A percentile compares a stretch with the other conserved stretches of the same genome.
These are phyloP conservation scores for Cercospora nicotianae DNA, from an alignment of 2,329 filamentous ascomycete genomes.

Conservation along the genomic window DNA sequence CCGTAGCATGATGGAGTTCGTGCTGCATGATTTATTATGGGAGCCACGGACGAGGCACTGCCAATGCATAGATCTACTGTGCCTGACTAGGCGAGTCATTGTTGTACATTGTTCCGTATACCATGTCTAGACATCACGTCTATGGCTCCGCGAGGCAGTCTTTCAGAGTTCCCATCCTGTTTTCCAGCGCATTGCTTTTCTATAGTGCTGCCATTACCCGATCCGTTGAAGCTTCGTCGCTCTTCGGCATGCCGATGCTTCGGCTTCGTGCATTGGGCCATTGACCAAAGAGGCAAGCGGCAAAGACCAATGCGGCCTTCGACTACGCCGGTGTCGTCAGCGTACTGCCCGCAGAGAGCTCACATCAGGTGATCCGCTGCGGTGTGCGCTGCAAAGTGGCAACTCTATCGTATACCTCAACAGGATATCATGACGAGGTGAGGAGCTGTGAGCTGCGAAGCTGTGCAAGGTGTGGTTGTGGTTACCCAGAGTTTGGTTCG, in stretches of 20 bases:
- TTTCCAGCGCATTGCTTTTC: not conserved
- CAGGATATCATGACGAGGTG: not conserved
- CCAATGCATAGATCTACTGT: not conserved
- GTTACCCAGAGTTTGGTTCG: not conserved
- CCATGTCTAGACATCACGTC: not conserved
- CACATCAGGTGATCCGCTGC: not conserved
- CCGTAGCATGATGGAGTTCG: not conserved
- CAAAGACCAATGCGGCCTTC: not conserved
- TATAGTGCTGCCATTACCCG: not conserved
- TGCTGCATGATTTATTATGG: not conserved
- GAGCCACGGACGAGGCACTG: not conserved
- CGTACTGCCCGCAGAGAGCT: not conserved
- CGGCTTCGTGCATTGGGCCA: not conserved
- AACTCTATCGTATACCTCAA: not conserved
- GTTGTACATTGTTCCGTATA: conserved; percentile 6
- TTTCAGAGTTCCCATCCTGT: not conserved
- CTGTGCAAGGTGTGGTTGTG: not conserved
- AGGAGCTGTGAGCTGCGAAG: not conserved
- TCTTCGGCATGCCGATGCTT: not conserved
- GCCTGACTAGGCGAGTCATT: conserved; percentile 8
- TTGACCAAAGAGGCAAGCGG: not conserved
- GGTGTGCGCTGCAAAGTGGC: not conserved
- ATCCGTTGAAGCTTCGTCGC: not conserved
- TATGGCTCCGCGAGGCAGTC: not conserved
- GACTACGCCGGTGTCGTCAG: not conserved